These are phyloP conservation scores for Globisporangium sylvaticum DNA, from an alignment of 352 stramenopile genomes.

Conservation along the genomic window DNA sequence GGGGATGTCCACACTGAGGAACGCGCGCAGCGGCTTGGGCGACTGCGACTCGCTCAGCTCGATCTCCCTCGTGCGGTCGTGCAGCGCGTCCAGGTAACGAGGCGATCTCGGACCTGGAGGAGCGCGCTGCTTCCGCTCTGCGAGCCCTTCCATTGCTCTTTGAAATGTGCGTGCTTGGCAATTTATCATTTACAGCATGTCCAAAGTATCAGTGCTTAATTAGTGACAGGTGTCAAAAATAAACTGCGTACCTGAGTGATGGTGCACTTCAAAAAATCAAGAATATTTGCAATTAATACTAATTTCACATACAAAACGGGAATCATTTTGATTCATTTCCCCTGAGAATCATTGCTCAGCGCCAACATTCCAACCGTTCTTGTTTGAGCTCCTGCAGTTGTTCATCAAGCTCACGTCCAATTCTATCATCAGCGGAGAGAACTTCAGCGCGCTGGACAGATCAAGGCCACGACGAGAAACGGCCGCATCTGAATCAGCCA, in stretches of 20 bases:
- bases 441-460: too few species aligned
- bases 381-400: too few species aligned
- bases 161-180: background rate
- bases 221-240: background rate
- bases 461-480: too few species aligned
- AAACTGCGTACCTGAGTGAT: background rate
- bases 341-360: too few species aligned
- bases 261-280: background rate
- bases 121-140: background rate
- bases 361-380: too few species aligned
- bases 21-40: background rate
- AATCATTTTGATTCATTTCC: too few species aligned
- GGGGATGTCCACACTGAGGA: background rate
- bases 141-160: background rate
- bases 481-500: too few species aligned
- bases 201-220: background rate
- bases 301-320: too few species aligned
- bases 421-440: too few species aligned
- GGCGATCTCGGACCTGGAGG: background rate
- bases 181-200: background rate
- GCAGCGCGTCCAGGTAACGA: background rate
- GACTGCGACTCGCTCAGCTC: background rate
- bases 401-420: too few species aligned
- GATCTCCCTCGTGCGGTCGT: background rate
- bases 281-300: background rate